Conservation (phyloP, 805 yeast species). For the Ogataea pignaliae region DNA sequence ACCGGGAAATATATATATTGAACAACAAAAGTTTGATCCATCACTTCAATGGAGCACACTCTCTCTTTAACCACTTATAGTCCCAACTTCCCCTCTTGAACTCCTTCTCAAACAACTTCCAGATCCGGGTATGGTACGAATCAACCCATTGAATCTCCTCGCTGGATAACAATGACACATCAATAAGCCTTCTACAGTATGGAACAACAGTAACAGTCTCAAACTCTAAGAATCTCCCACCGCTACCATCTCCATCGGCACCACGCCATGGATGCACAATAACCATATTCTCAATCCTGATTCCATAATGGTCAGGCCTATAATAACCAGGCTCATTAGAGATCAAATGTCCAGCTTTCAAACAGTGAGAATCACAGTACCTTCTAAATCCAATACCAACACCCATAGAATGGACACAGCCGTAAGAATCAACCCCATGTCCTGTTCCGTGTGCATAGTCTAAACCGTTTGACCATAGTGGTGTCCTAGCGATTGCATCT, state of each 20-base stretch:
- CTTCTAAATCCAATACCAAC: conserved; percentile 57
- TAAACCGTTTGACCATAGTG: conserved; percentile 50
- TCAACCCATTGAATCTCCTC: conserved; percentile 51
- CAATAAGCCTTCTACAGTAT: conserved; percentile 48
- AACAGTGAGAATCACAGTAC: conserved; percentile 38
- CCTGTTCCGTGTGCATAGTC: conserved; percentile 65
- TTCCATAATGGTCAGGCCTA: conserved; percentile 56
- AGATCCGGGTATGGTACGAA: conserved; percentile 41
- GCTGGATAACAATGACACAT: conserved; percentile 35
- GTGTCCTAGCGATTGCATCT: conserved; percentile 56
- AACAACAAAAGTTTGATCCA: neutral
- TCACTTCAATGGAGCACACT: conserved; percentile 31
- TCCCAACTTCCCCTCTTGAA: conserved; percentile 36
- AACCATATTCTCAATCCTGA: conserved; percentile 51
- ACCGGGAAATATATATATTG: no score
- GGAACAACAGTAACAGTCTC: conserved; percentile 58
- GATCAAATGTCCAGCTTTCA: conserved; percentile 50
- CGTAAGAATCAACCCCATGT: conserved; percentile 59
- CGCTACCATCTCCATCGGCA: conserved; percentile 37
- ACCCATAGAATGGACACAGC: conserved; percentile 62
- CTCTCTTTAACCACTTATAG: conserved; percentile 48
- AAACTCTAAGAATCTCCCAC: conserved; percentile 36
- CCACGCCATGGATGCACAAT: conserved; percentile 12
- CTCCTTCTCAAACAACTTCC: conserved; percentile 38
- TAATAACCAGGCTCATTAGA: conserved; percentile 64